These are phyloP conservation scores for Besnoitia besnoiti DNA, from an alignment of 169 alveolate genomes.

Conservation along the genomic window DNA sequence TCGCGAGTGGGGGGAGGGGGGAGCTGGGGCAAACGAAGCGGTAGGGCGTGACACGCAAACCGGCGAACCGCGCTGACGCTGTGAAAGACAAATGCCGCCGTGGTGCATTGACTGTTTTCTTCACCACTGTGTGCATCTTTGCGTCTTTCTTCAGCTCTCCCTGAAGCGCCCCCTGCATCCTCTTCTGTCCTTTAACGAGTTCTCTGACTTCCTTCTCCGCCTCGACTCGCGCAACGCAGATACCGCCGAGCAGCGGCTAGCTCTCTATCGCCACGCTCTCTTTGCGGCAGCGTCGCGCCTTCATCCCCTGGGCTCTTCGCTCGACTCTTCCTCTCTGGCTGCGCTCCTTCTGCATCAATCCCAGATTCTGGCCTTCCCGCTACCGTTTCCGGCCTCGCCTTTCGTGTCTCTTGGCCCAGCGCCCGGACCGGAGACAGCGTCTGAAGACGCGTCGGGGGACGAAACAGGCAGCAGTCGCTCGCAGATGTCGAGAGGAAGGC, in stretches of 20 bases:
- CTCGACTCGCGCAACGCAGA: background rate
- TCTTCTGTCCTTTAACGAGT: background rate
- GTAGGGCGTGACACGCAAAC: too few species aligned
- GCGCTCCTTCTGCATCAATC: conserved; percentile 34
- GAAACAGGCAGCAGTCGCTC: background rate
- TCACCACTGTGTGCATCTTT: too few species aligned
- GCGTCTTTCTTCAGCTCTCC: too few species aligned
- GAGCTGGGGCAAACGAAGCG: too few species aligned
- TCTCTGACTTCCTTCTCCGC: background rate
- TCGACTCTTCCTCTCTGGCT: background rate
- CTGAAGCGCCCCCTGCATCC: too few species aligned
- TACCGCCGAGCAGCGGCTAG: background rate
- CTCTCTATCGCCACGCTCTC: conserved; percentile 18
- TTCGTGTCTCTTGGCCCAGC: conserved; percentile 15
- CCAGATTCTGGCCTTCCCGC: conserved; percentile 9
- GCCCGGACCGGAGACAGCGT: background rate
- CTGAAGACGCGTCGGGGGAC: background rate
- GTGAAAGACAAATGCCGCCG: too few species aligned
- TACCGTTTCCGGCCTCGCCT: conserved; percentile 19
- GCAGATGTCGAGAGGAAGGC: background rate
- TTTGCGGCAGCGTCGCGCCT: background rate
- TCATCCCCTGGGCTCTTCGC: conserved; percentile 3
- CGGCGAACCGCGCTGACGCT: too few species aligned
- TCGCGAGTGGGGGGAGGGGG: too few species aligned
- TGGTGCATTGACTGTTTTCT: too few species aligned